Base-by-base conservation (phyloP, 495 filamentous ascomycete genomes). In the Extremus antarcticus region DNA sequence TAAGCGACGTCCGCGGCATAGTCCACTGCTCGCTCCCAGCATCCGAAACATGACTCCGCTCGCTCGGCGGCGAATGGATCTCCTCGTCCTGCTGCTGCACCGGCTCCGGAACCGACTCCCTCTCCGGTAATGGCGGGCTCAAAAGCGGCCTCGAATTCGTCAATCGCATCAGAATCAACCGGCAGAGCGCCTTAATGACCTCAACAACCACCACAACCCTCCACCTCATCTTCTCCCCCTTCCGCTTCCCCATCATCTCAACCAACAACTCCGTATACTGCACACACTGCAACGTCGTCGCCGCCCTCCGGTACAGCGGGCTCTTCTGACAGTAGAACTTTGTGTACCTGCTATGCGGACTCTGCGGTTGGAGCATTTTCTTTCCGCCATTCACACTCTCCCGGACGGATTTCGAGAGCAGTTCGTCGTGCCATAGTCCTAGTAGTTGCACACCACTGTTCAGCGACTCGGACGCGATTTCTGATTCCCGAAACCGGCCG, bases 1-100 rank as follows among this genome's bases (percentile, higher is more conserved):
- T 82, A 47, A 94, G 73, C 8, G 88, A 88, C 0, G 92, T 98
- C 58, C 92, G 81, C 24, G 90, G 90, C 92, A 98, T 98, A n/a
- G 78, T 85, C 86, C 90, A 98, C 62, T 75, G 74, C 50, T 77
- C 73, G 39, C 70, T 57, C 13, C 57, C 56, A 67, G 61, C 55
- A 71, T 78, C 49, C 1, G 47, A 53, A 13, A 43, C 40, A 58
- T 71, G 43, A 65, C 70, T 59, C 4, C 68, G 66, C 23, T 77
- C 77, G 48, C 63, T 75, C 32, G 70, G 67, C 15, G 74, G 73
- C 16, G 45, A 55, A 17, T 21, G 40, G 15, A 58, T 39, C 21
- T 10, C 17, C 32, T 52, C 48, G 17, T 51, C 52, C 4, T 72
- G 74, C 19, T 77, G 68, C 10, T 59, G 56, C 39, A 65, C 56